These are phyloP conservation scores for Podaxis sp. DNA, from an alignment of 768 basidiomycete species.

Conservation along the genomic window DNA sequence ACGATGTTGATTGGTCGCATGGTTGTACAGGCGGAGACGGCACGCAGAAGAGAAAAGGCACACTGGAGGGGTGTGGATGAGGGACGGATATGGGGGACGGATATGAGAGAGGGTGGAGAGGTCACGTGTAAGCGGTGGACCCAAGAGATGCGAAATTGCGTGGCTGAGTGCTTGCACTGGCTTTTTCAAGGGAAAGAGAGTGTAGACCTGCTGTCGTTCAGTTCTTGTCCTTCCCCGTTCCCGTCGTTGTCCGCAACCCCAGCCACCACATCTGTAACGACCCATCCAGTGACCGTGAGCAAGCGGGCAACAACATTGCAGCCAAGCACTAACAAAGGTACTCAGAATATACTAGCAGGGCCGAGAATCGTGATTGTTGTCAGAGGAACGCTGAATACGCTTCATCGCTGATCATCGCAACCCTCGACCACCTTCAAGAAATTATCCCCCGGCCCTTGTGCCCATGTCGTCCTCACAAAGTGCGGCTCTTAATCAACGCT, in stretches of 20 bases:
- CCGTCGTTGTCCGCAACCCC: neutral
- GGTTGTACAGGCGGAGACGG: neutral
- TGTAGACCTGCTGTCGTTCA: neutral
- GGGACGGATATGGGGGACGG: neutral
- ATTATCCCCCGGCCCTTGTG: slow-evolving; percentile 3
- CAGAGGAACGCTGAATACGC: neutral
- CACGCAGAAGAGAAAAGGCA: neutral
- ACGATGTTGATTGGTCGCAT: neutral
- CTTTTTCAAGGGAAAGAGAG: neutral
- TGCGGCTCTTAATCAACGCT: slow-evolving; percentile 41
- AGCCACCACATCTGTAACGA: too few relatives aligned
- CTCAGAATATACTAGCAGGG: neutral
- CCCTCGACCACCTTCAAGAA: neutral
- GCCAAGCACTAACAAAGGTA: neutral
- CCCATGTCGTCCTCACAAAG: slow-evolving; percentile 43
- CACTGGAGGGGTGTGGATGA: neutral
- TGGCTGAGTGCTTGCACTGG: neutral
- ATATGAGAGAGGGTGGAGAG: neutral
- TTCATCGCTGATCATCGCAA: slow-evolving; percentile 3
- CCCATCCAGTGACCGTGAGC: neutral
- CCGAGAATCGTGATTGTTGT: slow-evolving; percentile 3
- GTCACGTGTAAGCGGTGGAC: neutral
- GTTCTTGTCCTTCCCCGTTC: neutral
- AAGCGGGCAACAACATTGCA: neutral
- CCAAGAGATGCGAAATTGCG: neutral